Base-by-base conservation (phyloP, 225 moss, liverwort and hornwort genomes). In the Bryoerythrophyllum caledonicum region DNA sequence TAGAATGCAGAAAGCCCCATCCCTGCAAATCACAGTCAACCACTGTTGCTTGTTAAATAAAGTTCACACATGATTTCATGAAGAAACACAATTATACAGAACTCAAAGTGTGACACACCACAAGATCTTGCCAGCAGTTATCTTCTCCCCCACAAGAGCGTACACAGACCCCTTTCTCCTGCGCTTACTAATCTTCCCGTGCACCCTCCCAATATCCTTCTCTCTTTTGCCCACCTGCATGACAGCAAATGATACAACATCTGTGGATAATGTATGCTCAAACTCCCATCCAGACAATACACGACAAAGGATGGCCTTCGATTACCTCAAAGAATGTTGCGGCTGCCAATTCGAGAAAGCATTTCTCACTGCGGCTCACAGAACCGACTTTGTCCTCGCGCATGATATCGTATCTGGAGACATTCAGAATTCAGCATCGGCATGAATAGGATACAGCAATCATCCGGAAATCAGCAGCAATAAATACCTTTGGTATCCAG, bases 331-430 rank as follows among this genome's bases (percentile, higher is more conserved):
- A 91, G 17, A 99, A 81, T 75, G 80, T 83, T 58, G 88, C 81
- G 13, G 92, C 95, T 84, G 99, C 93, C 70, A 95, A 90, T 80
- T 95, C 93, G 28, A 99, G 81, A 80, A 99, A 92, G 52, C 80
- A 64, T 70, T 80, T 90, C 72, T 90, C 86, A 32, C 84, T 81
- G 26, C 80, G 89, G 70, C 80, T 80, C 19, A 93, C 89, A 57
- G 84, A 75, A 60, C 99, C 93, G 26, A 89, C 70, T 87, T 79
- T 95, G 62, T 99, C 99, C 74, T 90, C 93, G 61, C 90, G 88
- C 66, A 88, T 87, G 51, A 70, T 83, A 88, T 97, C 97, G 54
- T 88, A 68, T 72, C 91, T 97, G 85, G 56, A 67, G 37, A 66
- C 59, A 23, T 25, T 41, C 32, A 54, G 28, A 27, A 80, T 25